phyloP scores from a whole-genome alignment of 2,329 filamentous ascomycete species.

The Laburnicola sp. region DNA sequence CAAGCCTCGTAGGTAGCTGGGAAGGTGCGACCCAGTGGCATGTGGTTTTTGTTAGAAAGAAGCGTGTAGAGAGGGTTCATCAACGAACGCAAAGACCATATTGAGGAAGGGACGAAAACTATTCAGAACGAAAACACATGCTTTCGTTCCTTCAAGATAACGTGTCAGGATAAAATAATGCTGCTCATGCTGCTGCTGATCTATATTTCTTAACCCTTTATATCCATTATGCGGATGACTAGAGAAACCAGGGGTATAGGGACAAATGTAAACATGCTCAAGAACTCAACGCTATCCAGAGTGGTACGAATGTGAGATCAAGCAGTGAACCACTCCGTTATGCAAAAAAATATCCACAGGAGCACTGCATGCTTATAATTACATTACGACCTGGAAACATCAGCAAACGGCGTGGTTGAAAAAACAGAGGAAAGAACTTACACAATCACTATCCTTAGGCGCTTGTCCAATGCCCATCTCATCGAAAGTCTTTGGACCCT shows the following conservation, averaged over 20 bases:
- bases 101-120: not conserved
- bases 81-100: too few relatives aligned
- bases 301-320: not conserved
- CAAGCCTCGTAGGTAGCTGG: not conserved
- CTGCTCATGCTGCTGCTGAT: not conserved
- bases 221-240: slow-evolving; percentile 1
- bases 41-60: not conserved
- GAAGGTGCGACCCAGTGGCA: not conserved
- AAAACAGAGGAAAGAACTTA: slow-evolving; percentile 53
- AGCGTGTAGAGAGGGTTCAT: too few relatives aligned
- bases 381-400: slow-evolving; percentile 25
- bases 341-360: slow-evolving; percentile 4
- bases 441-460: slow-evolving; percentile 87
- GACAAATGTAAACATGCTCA: not conserved
- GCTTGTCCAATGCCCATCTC: slow-evolving; percentile 92
- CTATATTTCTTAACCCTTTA: not conserved
- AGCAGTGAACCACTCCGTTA: slow-evolving; percentile 5
- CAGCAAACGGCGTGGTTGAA: not conserved
- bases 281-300: slow-evolving; percentile 2
- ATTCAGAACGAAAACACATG: not conserved
- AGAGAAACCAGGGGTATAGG: slow-evolving; percentile 11
- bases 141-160: not conserved
- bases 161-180: not conserved
- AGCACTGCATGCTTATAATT: slow-evolving; percentile 5
- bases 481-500: slow-evolving; percentile 93